These are phyloP conservation scores for Serpula lacrymans DNA, from an alignment of 768 basidiomycete species.

Conservation along the genomic window DNA sequence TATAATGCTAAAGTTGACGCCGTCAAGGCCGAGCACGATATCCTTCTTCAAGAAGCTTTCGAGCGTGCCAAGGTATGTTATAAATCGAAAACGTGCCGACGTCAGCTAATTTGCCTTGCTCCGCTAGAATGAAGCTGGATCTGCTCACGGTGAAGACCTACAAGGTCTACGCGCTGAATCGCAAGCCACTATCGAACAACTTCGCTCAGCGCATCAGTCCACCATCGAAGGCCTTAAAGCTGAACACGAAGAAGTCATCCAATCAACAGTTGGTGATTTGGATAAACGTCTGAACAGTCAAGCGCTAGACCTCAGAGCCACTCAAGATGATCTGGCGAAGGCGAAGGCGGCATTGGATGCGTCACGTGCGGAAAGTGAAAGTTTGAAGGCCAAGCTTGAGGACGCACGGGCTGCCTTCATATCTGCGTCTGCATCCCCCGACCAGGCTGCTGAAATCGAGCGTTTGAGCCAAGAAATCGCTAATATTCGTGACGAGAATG, in stretches of 20 bases:
- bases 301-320: constrained; percentile 75
- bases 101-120: not conserved
- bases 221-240: constrained; percentile 58
- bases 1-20: constrained; percentile 65
- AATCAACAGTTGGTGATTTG: constrained; percentile 50
- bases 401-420: constrained; percentile 48
- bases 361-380: constrained; percentile 52
- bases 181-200: constrained; percentile 62
- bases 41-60: constrained; percentile 65
- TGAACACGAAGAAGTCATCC: constrained; percentile 61
- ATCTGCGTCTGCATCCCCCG: constrained; percentile 38
- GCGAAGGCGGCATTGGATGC: constrained; percentile 58
- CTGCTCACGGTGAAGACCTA: constrained; percentile 65
- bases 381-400: constrained; percentile 61
- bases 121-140: constrained; percentile 65
- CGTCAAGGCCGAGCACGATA: constrained; percentile 62
- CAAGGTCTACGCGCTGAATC: constrained; percentile 67
- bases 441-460: constrained; percentile 52
- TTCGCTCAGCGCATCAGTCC: constrained; percentile 57
- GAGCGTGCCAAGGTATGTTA: constrained; percentile 68
- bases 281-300: constrained; percentile 64
- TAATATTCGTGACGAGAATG: constrained; percentile 66
- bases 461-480: constrained; percentile 58
- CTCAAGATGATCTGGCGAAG: constrained; percentile 79
- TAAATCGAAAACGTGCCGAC: no score